Evolutionary conservation across 2,329 filamentous ascomycete species (phyloP).

Genomic region (Allantophomopsis lycopodina): DNA sequence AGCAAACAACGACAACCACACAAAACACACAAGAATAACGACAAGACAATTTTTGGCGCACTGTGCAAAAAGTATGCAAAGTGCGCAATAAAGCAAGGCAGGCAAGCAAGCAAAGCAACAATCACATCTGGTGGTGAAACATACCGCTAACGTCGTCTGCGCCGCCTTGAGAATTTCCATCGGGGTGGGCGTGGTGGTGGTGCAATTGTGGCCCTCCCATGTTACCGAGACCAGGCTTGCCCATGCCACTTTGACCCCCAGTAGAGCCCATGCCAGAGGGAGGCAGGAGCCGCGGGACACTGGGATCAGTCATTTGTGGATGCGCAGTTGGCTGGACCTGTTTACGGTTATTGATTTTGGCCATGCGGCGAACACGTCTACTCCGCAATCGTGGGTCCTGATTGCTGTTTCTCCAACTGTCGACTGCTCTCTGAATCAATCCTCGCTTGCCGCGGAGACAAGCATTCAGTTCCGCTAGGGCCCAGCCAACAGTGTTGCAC

Average conservation of each 20-base stretch:
- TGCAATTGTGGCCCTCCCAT: constrained; percentile 51
- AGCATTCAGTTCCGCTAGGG: constrained; percentile 82
- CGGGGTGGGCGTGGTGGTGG: constrained; percentile 62
- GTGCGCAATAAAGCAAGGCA: too few species aligned
- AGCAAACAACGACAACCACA: too few species aligned
- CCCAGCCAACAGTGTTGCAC: constrained; percentile 99
- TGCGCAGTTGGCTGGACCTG: constrained; percentile 44
- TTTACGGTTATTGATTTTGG: constrained; percentile 87
- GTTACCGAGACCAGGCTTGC: constrained; percentile 50
- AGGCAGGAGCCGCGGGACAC: constrained; percentile 51
- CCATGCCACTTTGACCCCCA: constrained; percentile 38
- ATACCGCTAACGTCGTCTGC: constrained; percentile 88
- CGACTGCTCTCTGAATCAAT: constrained; percentile 89
- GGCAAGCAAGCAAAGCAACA: constrained; percentile 11
- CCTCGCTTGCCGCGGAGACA: constrained; percentile 86
- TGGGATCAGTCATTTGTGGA: constrained; percentile 48
- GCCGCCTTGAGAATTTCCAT: constrained; percentile 52
- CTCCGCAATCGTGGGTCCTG: constrained; percentile 86
- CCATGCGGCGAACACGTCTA: constrained; percentile 83
- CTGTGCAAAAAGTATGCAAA: too few species aligned
- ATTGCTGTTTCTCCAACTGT: constrained; percentile 99
- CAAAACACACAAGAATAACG: too few species aligned
- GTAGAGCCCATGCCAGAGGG: constrained; percentile 44
- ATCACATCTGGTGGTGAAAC: constrained; percentile 73
- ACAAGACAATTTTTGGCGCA: too few species aligned